Evolutionary conservation across 1,284 basidiomycete genomes (phyloP).

Genomic region (Cryptococcus neoformans): DNA sequence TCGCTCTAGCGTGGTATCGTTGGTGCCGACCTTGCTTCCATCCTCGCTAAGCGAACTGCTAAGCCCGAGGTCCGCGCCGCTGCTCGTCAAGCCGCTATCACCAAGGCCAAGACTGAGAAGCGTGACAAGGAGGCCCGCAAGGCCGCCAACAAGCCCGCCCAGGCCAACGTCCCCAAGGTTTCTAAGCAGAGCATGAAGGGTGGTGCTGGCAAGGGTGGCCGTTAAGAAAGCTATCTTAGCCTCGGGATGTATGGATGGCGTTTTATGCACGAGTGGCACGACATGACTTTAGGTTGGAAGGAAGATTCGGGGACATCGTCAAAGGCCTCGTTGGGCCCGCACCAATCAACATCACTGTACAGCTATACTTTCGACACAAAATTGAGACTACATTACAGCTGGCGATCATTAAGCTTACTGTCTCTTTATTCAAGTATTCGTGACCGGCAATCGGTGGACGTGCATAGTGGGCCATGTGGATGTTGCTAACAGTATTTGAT

Average conservation of each 20-base stretch:
- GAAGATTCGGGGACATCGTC: too few species aligned
- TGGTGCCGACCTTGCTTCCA: conserved; percentile 88
- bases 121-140: conserved; percentile 96
- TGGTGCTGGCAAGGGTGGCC: conserved; percentile 52
- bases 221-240: conserved; percentile 26
- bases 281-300: neutral
- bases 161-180: conserved; percentile 68
- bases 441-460: too few species aligned
- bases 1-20: conserved; percentile 81
- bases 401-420: too few species aligned
- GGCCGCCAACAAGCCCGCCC: conserved; percentile 65
- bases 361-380: neutral
- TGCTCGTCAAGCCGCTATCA: conserved; percentile 77
- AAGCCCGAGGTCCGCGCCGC: conserved; percentile 80
- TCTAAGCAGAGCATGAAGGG: conserved; percentile 97
- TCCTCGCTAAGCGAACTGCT: conserved; percentile 88
- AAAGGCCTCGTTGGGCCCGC: neutral
- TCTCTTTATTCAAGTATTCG: too few species aligned
- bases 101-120: conserved; percentile 91
- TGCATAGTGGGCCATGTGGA: too few species aligned
- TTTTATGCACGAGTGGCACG: conserved; percentile 1
- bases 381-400: neutral
- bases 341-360: too few species aligned
- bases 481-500: too few species aligned
- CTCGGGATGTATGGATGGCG: neutral